phyloP scores from a whole-genome alignment of 2,329 filamentous ascomycete species.

The Pseudocercospora fuligena region DNA sequence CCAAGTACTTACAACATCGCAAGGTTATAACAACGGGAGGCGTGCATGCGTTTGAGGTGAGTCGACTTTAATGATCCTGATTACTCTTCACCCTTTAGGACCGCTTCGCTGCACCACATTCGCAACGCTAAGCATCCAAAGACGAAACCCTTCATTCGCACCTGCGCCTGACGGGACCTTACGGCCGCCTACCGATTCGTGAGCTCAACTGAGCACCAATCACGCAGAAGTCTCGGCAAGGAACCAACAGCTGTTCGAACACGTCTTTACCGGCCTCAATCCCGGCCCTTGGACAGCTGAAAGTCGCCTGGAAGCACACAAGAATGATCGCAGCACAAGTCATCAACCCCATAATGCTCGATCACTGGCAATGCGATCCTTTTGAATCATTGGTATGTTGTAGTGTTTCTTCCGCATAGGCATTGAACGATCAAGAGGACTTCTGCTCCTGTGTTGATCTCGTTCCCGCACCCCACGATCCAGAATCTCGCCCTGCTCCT shows the following conservation, averaged over 20 bases:
- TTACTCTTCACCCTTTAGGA: conserved; percentile 10
- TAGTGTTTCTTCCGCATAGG: neutral
- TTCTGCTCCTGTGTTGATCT: conserved; percentile 2
- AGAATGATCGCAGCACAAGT: conserved; percentile 13
- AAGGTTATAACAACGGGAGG: conserved; percentile 5
- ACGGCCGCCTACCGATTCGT: neutral
- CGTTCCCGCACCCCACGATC: neutral
- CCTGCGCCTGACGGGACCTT: neutral
- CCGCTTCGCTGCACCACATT: conserved; percentile 5
- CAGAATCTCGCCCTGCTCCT: conserved; percentile 1
- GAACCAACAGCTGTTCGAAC: conserved; percentile 10
- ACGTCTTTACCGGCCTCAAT: conserved; percentile 8
- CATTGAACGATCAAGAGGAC: neutral
- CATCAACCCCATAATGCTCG: conserved; percentile 7
- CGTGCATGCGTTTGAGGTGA: conserved; percentile 8
- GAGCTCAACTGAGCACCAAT: conserved; percentile 4
- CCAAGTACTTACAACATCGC: neutral
- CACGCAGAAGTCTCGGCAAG: neutral
- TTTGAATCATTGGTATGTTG: conserved; percentile 5
- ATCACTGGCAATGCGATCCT: neutral
- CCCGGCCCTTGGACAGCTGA: conserved; percentile 13
- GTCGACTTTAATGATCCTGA: conserved; percentile 21
- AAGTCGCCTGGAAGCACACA: conserved; percentile 5
- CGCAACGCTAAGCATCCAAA: neutral
- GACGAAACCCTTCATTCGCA: neutral